Conservation (phyloP, 495 filamentous ascomycete species). For the Penicillium paxilli region DNA sequence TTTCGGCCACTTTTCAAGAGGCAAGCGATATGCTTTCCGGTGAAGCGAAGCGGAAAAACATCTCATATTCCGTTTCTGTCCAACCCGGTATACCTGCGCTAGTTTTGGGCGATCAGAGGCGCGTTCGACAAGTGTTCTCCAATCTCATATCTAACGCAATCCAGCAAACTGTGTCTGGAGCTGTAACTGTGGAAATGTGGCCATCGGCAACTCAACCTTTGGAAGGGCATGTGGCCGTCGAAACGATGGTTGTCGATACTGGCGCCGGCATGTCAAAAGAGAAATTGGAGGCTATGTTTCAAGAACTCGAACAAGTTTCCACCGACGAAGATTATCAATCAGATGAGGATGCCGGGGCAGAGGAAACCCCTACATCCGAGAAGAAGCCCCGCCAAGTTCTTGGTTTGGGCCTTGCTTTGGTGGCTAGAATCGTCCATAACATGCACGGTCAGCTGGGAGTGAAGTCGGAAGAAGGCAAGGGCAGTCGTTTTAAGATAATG, state of each 20-base stretch:
- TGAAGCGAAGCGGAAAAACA: slow-evolving; percentile 74
- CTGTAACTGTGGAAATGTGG: slow-evolving; percentile 70
- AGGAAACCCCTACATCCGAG: not conserved
- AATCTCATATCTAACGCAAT: slow-evolving; percentile 88
- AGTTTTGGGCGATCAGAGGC: slow-evolving; percentile 78
- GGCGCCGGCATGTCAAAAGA: slow-evolving; percentile 74
- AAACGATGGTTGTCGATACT: slow-evolving; percentile 76
- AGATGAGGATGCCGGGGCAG: slow-evolving; percentile 4
- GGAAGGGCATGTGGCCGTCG: slow-evolving; percentile 55
- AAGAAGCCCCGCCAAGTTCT: slow-evolving; percentile 48
- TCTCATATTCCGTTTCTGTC: slow-evolving; percentile 65
- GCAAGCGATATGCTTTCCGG: slow-evolving; percentile 71
- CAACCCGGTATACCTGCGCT: slow-evolving; percentile 66
- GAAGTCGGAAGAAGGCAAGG: slow-evolving; percentile 83
- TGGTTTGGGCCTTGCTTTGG: slow-evolving; percentile 83
- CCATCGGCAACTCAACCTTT: slow-evolving; percentile 37
- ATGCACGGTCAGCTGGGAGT: slow-evolving; percentile 89
- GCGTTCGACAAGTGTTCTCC: slow-evolving; percentile 75
- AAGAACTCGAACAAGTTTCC: slow-evolving; percentile 85
- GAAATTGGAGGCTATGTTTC: slow-evolving; percentile 76
- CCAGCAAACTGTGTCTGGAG: slow-evolving; percentile 72
- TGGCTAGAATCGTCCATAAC: slow-evolving; percentile 80
- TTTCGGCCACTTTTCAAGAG: slow-evolving; percentile 70
- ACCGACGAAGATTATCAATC: slow-evolving; percentile 38
- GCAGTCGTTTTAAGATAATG: slow-evolving; percentile 69